A percentile compares a stretch with the other conserved stretches of the same genome.
Conservation (phyloP, 257 asterid genomes). For the Fraxinus cuspidata region DNA sequence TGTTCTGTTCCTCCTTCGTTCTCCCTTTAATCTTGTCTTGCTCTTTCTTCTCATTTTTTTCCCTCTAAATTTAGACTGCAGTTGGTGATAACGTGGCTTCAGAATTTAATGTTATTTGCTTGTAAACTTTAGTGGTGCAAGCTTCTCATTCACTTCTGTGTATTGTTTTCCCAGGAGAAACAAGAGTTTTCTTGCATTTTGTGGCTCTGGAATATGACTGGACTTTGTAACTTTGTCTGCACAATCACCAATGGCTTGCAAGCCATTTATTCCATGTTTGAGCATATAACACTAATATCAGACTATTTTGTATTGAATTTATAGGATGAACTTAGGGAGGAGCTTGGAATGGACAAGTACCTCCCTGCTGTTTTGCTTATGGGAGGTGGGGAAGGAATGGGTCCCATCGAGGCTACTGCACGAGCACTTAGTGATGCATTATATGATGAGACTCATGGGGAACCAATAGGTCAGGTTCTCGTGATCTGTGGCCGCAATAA, state of each 20-base stretch:
- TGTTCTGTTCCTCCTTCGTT: not conserved
- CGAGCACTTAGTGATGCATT: slow-evolving; percentile 82
- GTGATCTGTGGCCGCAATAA: slow-evolving; percentile 91
- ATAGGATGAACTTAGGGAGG: slow-evolving; percentile 78
- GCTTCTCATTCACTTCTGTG: not conserved
- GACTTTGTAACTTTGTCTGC: not conserved
- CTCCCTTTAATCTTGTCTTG: not conserved
- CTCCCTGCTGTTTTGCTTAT: slow-evolving; percentile 91
- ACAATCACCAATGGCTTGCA: not conserved
- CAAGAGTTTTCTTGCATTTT: not conserved
- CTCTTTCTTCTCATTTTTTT: not conserved
- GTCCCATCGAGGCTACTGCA: slow-evolving; percentile 99
- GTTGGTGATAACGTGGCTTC: not conserved
- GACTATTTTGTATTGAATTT: slow-evolving; percentile 1
- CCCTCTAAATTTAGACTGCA: not conserved
- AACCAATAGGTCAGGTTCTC: slow-evolving; percentile 83
- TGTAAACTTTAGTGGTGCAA: not conserved
- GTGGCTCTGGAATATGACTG: not conserved
- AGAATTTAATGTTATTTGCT: not conserved
- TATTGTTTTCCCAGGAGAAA: not conserved
- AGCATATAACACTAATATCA: not conserved
- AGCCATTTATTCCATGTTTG: not conserved
- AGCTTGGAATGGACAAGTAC: slow-evolving; percentile 81
- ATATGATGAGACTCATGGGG: slow-evolving; percentile 70
- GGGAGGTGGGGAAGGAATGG: slow-evolving; percentile 99